Conservation (phyloP, 2,329 filamentous ascomycete species). For the Botrytis porri region DNA sequence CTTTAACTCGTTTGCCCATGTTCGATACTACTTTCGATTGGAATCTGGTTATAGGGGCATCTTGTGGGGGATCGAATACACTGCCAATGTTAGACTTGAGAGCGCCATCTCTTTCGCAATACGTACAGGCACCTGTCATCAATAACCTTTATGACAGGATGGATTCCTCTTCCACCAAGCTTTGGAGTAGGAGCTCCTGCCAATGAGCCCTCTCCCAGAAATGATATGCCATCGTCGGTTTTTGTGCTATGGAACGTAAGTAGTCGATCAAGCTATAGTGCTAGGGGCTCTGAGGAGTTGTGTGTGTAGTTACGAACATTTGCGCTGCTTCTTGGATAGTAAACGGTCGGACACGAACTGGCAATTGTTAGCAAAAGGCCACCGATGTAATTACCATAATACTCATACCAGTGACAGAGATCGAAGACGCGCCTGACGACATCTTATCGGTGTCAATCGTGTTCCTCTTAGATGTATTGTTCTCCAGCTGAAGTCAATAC, state of each 20-base stretch:
- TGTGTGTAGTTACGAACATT: slow-evolving; percentile 50
- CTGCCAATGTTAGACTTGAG: slow-evolving; percentile 46
- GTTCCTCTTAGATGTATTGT: neutral
- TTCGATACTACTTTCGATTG: slow-evolving; percentile 73
- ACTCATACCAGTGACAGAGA: slow-evolving; percentile 38
- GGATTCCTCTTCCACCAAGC: slow-evolving; percentile 78
- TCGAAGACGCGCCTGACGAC: slow-evolving; percentile 37
- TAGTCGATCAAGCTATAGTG: neutral
- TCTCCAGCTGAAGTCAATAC: neutral
- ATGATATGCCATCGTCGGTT: slow-evolving; percentile 79
- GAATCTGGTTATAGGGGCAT: slow-evolving; percentile 87
- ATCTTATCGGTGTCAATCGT: slow-evolving; percentile 1
- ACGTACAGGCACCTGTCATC: slow-evolving; percentile 88
- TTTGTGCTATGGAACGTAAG: slow-evolving; percentile 41
- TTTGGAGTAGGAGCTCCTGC: slow-evolving; percentile 84
- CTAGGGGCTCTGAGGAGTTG: neutral
- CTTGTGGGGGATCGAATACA: slow-evolving; percentile 95
- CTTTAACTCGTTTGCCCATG: slow-evolving; percentile 88
- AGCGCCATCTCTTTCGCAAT: neutral
- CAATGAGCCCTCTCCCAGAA: slow-evolving; percentile 94
- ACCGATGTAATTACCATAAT: too few species aligned
- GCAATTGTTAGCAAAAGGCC: slow-evolving; percentile 24
- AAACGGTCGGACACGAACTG: slow-evolving; percentile 69
- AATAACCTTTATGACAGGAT: slow-evolving; percentile 91
- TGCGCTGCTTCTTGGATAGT: slow-evolving; percentile 94